Conservation (phyloP, 208 protist genomes). For the Trypanosoma scelopori region DNA sequence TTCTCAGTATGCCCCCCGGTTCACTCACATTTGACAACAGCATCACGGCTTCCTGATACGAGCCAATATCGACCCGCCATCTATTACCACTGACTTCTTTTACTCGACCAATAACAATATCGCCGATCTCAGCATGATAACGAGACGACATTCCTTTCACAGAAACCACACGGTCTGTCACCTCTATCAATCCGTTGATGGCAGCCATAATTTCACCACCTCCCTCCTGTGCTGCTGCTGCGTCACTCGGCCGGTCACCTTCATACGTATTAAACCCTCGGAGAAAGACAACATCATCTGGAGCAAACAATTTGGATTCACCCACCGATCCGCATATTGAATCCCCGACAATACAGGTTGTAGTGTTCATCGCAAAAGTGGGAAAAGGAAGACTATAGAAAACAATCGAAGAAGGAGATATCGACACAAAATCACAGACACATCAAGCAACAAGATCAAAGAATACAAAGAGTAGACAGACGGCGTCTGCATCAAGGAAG, state of each 20-base stretch:
- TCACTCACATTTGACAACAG: slow-evolving; percentile 97
- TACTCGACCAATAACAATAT: slow-evolving; percentile 96
- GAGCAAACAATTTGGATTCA: slow-evolving; percentile 32
- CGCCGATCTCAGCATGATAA: slow-evolving; percentile 96
- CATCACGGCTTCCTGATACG: slow-evolving; percentile 91
- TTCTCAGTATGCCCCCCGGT: slow-evolving; percentile 95
- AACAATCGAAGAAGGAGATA: too few species aligned
- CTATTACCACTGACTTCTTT: slow-evolving; percentile 89
- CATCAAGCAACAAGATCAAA: too few species aligned
- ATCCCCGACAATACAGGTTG: slow-evolving; percentile 72
- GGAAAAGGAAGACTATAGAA: slow-evolving; percentile 23
- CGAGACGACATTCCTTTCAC: slow-evolving; percentile 67
- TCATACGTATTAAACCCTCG: slow-evolving; percentile 78
- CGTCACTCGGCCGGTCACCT: slow-evolving; percentile 51
- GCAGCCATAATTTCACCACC: slow-evolving; percentile 82
- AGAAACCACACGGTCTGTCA: slow-evolving; percentile 86
- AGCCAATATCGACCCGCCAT: slow-evolving; percentile 96
- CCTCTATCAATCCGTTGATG: slow-evolving; percentile 76
- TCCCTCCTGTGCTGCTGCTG: slow-evolving; percentile 50
- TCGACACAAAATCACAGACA: too few species aligned
- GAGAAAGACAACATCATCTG: slow-evolving; percentile 62
- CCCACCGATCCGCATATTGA: slow-evolving; percentile 67
- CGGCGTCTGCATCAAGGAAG: too few species aligned
- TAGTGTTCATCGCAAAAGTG: slow-evolving; percentile 17
- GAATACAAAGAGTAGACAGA: too few species aligned